Percentiles rank a stretch among this genome's conserved stretches.
phyloP scores from a whole-genome alignment of 768 basidiomycete species.

The Mycena vulgaris region DNA sequence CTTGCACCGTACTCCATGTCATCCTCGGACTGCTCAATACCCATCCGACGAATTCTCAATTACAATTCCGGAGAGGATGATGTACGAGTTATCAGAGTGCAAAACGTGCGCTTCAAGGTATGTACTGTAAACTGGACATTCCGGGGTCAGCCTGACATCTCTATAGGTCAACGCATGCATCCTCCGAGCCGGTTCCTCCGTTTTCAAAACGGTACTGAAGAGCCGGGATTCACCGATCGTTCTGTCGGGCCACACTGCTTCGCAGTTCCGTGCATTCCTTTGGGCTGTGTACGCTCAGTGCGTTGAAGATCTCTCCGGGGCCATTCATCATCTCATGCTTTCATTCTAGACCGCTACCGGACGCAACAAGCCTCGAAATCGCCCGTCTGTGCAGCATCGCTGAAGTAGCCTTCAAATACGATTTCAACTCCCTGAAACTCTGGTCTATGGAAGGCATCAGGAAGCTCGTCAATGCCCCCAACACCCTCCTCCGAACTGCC shows the following conservation, averaged over 20 bases:
- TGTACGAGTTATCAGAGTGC: conserved; percentile 26
- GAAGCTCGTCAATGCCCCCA: conserved; percentile 44
- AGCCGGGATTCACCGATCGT: conserved; percentile 51
- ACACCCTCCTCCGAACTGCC: conserved; percentile 46
- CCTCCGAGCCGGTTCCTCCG: conserved; percentile 18
- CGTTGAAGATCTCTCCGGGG: conserved; percentile 38
- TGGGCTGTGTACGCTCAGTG: conserved; percentile 58
- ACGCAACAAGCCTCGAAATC: conserved; percentile 45
- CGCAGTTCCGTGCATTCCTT: conserved; percentile 57
- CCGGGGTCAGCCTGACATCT: conserved; percentile 43
- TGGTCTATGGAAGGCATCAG: conserved; percentile 57
- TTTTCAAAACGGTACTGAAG: conserved; percentile 25
- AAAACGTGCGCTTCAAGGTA: conserved; percentile 46
- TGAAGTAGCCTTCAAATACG: conserved; percentile 58
- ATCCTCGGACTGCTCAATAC: conserved; percentile 19
- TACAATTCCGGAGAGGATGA: conserved; percentile 26
- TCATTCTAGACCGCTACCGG: conserved; percentile 45
- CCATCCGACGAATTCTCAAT: conserved; percentile 24
- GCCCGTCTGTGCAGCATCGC: conserved; percentile 56
- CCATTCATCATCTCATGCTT: conserved; percentile 14
- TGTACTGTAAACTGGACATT: conserved; percentile 1
- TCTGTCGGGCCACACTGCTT: conserved; percentile 55
- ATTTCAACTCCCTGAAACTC: conserved; percentile 49
- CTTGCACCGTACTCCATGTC: conserved; percentile 23
- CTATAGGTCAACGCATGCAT: conserved; percentile 23